Percentiles rank a stretch among this genome's conserved stretches.
Conservation (phyloP, 2,329 filamentous ascomycete genomes). For the Domatiomyces catenatus region DNA sequence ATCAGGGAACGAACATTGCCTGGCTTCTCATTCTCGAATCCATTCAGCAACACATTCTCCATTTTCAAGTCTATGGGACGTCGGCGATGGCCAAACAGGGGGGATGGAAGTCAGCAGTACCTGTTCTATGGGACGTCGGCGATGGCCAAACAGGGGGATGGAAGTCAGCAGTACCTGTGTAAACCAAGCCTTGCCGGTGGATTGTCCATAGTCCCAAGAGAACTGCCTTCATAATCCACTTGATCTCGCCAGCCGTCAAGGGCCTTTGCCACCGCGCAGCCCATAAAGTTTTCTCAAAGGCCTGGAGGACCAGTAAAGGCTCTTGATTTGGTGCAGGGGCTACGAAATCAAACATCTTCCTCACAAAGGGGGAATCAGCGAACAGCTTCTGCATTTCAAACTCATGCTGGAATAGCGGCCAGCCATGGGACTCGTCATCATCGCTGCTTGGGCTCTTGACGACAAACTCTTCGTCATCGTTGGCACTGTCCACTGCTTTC, state of each 20-base stretch:
- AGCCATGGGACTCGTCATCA: conserved; percentile 1
- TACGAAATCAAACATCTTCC: conserved; percentile 1
- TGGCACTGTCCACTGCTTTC: conserved; percentile 1
- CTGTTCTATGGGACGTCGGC: conserved; percentile 1
- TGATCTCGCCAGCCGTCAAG: conserved; percentile 1
- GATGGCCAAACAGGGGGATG: background rate
- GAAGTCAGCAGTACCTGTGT: background rate
- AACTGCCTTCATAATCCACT: conserved; percentile 3
- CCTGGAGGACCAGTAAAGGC: background rate
- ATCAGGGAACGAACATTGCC: background rate
- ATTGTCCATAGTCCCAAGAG: background rate
- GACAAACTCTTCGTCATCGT: background rate
- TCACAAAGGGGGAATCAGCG: background rate
- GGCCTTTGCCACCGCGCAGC: background rate
- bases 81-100: background rate
- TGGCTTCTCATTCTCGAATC: background rate
- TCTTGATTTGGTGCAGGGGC: background rate
- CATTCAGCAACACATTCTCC: conserved; percentile 1
- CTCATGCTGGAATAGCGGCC: conserved; percentile 3
- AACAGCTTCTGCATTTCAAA: conserved; percentile 4
- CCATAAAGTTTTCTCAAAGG: background rate
- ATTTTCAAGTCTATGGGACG: conserved; percentile 2
- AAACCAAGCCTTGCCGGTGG: conserved; percentile 1
- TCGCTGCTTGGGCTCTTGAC: conserved; percentile 1
- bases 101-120: background rate